phyloP scores from a whole-genome alignment of 176 grass and related monocot genomes.

The Aegilops longissima region DNA sequence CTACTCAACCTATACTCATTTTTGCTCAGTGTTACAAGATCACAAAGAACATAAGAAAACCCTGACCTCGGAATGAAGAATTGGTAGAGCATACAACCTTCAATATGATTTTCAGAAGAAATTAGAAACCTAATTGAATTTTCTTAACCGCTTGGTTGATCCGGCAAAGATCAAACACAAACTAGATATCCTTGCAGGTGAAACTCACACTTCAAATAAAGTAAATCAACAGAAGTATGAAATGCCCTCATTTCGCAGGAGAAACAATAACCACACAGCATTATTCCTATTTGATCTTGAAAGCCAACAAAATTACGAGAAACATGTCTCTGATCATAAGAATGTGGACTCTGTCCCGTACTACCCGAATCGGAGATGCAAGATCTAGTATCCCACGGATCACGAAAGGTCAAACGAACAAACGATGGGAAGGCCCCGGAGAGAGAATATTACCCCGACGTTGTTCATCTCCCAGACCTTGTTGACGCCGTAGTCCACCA shows the following conservation, averaged over 20 bases:
- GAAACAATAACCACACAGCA: neutral
- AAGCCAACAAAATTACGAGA: neutral
- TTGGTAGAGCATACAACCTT: no score
- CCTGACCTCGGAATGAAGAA: neutral
- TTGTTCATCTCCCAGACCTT: constrained; percentile 89
- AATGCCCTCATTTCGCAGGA: neutral
- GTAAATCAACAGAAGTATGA: neutral
- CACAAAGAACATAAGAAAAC: neutral
- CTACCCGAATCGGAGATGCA: neutral
- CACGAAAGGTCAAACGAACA: neutral
- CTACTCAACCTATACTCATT: neutral
- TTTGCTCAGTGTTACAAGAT: neutral
- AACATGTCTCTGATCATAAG: neutral
- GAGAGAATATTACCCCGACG: constrained; percentile 48
- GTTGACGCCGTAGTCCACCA: constrained; percentile 74
- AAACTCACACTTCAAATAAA: neutral
- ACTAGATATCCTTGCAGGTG: neutral
- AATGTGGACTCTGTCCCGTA: neutral
- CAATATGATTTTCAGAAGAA: neutral
- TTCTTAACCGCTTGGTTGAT: neutral
- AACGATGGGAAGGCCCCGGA: neutral
- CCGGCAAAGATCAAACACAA: neutral
- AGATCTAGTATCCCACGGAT: neutral
- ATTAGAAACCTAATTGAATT: neutral
- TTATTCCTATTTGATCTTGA: neutral